These are phyloP conservation scores for Polysphondylium violaceum DNA, from an alignment of 78 protist genomes.

Conservation along the genomic window DNA sequence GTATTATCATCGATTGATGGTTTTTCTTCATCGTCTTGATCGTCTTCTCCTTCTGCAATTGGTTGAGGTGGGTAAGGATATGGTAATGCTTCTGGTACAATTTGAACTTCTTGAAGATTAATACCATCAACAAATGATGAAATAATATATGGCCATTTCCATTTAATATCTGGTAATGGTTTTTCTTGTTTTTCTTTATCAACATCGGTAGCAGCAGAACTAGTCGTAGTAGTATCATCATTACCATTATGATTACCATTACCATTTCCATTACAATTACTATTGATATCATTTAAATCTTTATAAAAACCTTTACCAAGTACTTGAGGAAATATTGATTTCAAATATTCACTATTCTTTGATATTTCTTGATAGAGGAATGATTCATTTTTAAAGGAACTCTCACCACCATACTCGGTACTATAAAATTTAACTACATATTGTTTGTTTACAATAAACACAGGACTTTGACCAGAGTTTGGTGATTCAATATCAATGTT, in stretches of 20 bases:
- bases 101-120: slow-evolving; percentile 57
- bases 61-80: slow-evolving; percentile 53
- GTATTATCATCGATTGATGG: slow-evolving; percentile 16
- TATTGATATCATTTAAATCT: neutral
- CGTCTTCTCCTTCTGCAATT: slow-evolving; percentile 24
- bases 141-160: slow-evolving; percentile 73
- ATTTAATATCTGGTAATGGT: neutral
- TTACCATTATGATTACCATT: neutral
- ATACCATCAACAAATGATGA: slow-evolving; percentile 21
- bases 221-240: neutral
- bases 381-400: slow-evolving; percentile 6
- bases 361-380: neutral
- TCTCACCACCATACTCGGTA: slow-evolving; percentile 70
- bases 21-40: slow-evolving; percentile 34
- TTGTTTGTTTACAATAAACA: slow-evolving; percentile 39
- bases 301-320: slow-evolving; percentile 4
- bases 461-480: slow-evolving; percentile 64
- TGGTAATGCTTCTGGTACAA: slow-evolving; percentile 56
- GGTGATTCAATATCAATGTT: neutral
- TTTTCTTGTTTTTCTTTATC: too few species aligned
- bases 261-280: neutral
- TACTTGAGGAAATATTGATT: slow-evolving; percentile 32
- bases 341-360: neutral
- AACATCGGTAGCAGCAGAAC: too few species aligned
- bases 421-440: slow-evolving; percentile 66